Evolutionary conservation across 805 yeast species (phyloP).

Genomic region (Priceomyces melissophilus): DNA sequence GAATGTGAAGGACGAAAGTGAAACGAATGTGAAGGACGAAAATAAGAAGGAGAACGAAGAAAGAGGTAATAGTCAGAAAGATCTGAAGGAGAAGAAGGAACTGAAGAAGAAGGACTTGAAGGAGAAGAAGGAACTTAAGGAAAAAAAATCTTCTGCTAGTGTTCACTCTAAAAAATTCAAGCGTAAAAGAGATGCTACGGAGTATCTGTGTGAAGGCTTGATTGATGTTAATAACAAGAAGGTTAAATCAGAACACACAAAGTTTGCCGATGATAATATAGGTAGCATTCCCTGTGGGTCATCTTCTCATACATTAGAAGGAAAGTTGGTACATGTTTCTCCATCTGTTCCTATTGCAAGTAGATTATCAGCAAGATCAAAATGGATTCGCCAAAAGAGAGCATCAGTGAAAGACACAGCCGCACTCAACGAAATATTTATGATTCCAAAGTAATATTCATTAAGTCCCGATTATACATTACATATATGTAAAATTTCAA

Average conservation of each 20-base stretch:
- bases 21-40: too few relatives aligned
- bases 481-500: conserved; percentile 4
- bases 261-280: too few relatives aligned
- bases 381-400: conserved; percentile 85
- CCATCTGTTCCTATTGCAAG: conserved; percentile 24
- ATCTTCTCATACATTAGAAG: background rate
- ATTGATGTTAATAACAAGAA: too few relatives aligned
- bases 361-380: conserved; percentile 64
- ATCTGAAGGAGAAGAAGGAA: conserved; percentile 1
- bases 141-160: too few relatives aligned
- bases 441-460: conserved; percentile 55
- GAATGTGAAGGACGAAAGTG: too few relatives aligned
- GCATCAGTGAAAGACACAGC: conserved; percentile 88
- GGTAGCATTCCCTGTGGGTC: background rate
- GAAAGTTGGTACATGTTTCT: conserved; percentile 5
- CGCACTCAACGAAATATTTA: conserved; percentile 88
- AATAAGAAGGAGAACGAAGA: too few relatives aligned
- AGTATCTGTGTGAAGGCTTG: too few relatives aligned
- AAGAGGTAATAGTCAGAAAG: background rate
- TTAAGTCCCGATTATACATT: background rate
- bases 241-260: too few relatives aligned
- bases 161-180: too few relatives aligned
- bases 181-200: too few relatives aligned
- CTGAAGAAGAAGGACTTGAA: too few relatives aligned
- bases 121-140: conserved; percentile 6